phyloP scores from a whole-genome alignment of 139 green algal genomes.

The Ettlia oleoabundans region DNA sequence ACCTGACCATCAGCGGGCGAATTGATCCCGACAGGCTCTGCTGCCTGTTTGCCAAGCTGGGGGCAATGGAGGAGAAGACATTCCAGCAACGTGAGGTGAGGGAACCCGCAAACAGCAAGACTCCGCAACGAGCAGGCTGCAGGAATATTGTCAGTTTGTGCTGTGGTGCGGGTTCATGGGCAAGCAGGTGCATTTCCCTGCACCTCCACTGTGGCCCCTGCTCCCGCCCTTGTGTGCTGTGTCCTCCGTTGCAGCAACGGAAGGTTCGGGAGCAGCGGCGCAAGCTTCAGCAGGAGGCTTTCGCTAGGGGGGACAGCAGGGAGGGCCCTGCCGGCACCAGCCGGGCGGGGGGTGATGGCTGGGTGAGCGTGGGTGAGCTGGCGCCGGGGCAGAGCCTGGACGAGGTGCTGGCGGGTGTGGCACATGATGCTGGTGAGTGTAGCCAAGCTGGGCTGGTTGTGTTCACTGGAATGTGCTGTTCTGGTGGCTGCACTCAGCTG shows the following conservation, averaged over 20 bases:
- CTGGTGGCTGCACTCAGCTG: too few species aligned
- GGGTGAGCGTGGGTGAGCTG: constrained; percentile 71
- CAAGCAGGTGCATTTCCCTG: too few species aligned
- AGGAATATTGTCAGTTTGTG: too few species aligned
- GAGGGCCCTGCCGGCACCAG: neutral
- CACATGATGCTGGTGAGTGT: constrained; percentile 19
- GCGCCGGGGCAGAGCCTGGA: constrained; percentile 49
- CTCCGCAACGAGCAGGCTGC: too few species aligned
- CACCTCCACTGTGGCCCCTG: too few species aligned
- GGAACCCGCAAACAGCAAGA: too few species aligned
- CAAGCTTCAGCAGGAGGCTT: constrained; percentile 17
- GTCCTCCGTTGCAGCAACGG: too few species aligned
- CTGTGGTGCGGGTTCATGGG: too few species aligned
- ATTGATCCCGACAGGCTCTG: constrained; percentile 57
- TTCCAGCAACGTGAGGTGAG: constrained; percentile 58
- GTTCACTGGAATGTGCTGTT: too few species aligned
- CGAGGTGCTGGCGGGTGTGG: constrained; percentile 15
- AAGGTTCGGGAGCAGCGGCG: constrained; percentile 52
- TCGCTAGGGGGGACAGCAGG: neutral
- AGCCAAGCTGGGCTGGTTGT: too few species aligned
- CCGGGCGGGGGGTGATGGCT: constrained; percentile 42
- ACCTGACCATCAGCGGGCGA: constrained; percentile 37
- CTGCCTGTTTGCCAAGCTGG: constrained; percentile 58
- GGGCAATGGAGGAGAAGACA: constrained; percentile 58
- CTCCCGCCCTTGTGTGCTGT: too few species aligned